These are phyloP conservation scores for Cryphonectria radicalis DNA, from an alignment of 2,329 filamentous ascomycete species.

Conservation along the genomic window DNA sequence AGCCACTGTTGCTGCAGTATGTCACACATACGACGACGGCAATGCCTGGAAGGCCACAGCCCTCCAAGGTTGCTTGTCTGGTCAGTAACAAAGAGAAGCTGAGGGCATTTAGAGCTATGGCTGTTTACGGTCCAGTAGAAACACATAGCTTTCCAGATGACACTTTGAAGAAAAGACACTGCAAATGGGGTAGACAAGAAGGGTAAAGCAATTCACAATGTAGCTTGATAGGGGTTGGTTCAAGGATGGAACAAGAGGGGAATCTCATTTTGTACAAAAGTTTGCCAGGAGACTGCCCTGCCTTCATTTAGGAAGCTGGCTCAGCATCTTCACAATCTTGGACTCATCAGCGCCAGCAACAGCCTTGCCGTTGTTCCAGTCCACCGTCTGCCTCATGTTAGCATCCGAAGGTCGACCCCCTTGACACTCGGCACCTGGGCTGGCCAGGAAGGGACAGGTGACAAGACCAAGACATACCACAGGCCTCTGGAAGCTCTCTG, in stretches of 20 bases:
- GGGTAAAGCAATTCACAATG: neutral
- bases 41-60: neutral
- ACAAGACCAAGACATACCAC: constrained; percentile 61
- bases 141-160: neutral
- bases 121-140: neutral
- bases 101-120: neutral
- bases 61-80: neutral
- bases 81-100: neutral
- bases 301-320: constrained; percentile 48
- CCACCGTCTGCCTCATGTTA: constrained; percentile 63
- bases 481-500: constrained; percentile 72
- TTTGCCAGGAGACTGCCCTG: neutral
- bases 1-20: neutral
- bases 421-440: neutral
- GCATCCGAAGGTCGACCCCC: constrained; percentile 3
- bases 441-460: neutral
- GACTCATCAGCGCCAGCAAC: constrained; percentile 80
- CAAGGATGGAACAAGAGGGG: constrained; percentile 11
- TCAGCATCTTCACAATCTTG: constrained; percentile 83
- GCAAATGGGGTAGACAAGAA: neutral
- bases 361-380: constrained; percentile 91
- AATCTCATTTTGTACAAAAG: constrained; percentile 24
- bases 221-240: neutral
- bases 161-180: neutral
- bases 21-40: neutral